phyloP scores from a whole-genome alignment of 345 rosid genomes.

The Cardamine chenopodiifolia region DNA sequence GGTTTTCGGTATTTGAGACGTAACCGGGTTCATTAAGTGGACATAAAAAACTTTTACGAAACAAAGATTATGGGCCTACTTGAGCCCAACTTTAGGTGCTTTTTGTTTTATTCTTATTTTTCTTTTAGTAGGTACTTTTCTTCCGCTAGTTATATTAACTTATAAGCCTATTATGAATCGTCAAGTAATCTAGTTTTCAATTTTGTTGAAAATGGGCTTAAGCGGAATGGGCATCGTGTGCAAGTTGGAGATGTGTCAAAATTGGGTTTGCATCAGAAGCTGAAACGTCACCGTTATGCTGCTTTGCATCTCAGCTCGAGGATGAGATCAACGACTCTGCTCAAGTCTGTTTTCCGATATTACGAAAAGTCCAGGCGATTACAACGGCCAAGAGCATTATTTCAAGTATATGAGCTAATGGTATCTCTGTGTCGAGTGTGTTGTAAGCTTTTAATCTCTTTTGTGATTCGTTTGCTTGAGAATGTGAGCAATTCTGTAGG shows the following conservation, averaged over 20 bases:
- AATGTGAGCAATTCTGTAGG: no score
- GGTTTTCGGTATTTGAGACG: neutral
- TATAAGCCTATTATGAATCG: no score
- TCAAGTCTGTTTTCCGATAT: no score
- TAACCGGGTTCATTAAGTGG: neutral
- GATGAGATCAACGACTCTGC: no score
- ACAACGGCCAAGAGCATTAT: no score
- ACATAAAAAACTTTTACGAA: neutral
- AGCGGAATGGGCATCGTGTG: neutral
- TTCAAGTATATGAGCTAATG: neutral
- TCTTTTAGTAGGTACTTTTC: neutral
- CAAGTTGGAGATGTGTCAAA: neutral
- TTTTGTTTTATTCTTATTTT: neutral
- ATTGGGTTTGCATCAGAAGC: neutral
- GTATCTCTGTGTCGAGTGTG: neutral
- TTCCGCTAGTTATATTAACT: neutral
- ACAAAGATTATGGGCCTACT: conserved; percentile 3
- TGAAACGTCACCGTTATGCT: neutral
- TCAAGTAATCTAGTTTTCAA: neutral
- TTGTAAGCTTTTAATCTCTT: neutral
- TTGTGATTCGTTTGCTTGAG: no score
- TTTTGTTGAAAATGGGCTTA: neutral
- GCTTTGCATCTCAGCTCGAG: neutral
- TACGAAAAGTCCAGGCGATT: no score
- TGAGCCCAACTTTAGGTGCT: conserved; percentile 5